Evolutionary conservation across 768 basidiomycete species (phyloP).

Genomic region (Hortiboletus campestris): DNA sequence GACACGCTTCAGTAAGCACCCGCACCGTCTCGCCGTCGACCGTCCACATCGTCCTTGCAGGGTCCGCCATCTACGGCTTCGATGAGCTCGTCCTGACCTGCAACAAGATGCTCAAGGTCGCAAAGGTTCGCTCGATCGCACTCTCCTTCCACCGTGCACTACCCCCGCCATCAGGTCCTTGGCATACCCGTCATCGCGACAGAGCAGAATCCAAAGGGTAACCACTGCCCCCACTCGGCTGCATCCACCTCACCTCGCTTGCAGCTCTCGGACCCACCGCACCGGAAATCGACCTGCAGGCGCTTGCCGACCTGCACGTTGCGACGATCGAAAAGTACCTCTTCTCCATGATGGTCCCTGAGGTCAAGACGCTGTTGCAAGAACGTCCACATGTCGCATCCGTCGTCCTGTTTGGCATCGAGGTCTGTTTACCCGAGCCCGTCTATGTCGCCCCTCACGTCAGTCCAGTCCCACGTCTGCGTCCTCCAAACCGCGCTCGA

Average conservation of each 20-base stretch:
- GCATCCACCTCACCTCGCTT: conserved; percentile 4
- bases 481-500: conserved; percentile 81
- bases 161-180: conserved; percentile 45
- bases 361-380: conserved; percentile 53
- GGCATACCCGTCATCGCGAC: conserved; percentile 75
- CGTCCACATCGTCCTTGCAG: conserved; percentile 29
- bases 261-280: conserved; percentile 69
- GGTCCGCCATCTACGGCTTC: conserved; percentile 61
- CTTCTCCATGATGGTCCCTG: conserved; percentile 83
- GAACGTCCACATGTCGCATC: conserved; percentile 49
- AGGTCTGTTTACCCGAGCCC: conserved; percentile 46
- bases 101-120: conserved; percentile 74
- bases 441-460: neutral
- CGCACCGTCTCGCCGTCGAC: neutral
- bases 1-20: conserved; percentile 60
- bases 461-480: conserved; percentile 79
- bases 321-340: conserved; percentile 72
- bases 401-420: conserved; percentile 83
- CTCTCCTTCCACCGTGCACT: too few species aligned
- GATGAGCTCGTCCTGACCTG: conserved; percentile 66
- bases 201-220: conserved; percentile 81
- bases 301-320: conserved; percentile 55
- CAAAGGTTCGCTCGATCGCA: conserved; percentile 46
- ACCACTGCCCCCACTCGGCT: neutral
- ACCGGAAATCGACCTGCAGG: conserved; percentile 53